These are phyloP conservation scores for Centella asiatica DNA, from an alignment of 129 eudicot genomes.

Conservation along the genomic window DNA sequence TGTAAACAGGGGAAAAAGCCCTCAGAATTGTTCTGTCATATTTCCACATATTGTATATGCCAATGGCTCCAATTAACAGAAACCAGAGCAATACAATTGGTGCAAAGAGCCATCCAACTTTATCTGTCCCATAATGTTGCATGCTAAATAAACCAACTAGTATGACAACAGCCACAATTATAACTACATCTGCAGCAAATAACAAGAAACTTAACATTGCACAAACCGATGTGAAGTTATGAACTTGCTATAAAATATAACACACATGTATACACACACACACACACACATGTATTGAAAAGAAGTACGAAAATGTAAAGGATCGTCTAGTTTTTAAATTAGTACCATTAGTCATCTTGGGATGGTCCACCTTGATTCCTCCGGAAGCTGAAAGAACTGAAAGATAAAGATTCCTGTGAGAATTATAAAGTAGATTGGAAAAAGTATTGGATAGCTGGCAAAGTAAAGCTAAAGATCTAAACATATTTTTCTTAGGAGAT, in stretches of 20 bases:
- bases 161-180: slow-evolving; percentile 69
- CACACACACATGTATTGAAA: background rate
- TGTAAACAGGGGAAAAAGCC: slow-evolving; percentile 71
- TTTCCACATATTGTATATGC: slow-evolving; percentile 57
- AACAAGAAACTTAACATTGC: background rate
- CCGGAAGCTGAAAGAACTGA: slow-evolving; percentile 97
- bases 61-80: slow-evolving; percentile 71
- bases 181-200: slow-evolving; percentile 72
- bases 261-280: background rate
- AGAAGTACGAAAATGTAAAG: background rate
- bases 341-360: slow-evolving; percentile 74
- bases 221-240: background rate
- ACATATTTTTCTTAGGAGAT: background rate
- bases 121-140: slow-evolving; percentile 79
- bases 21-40: slow-evolving; percentile 43
- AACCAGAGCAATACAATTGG: slow-evolving; percentile 82
- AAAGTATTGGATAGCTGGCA: background rate
- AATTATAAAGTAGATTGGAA: slow-evolving; percentile 5
- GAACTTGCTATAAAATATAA: background rate
- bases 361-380: slow-evolving; percentile 93
- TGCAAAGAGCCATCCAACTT: slow-evolving; percentile 89
- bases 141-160: slow-evolving; percentile 65
- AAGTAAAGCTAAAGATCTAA: background rate
- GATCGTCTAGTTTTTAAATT: slow-evolving; percentile 2
- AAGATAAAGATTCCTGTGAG: slow-evolving; percentile 13